Evolutionary conservation across 441 rosid genomes (phyloP), one percentile per base, ranked within the genome.

Genomic region (Pelargonium myrrhifolium): DNA sequence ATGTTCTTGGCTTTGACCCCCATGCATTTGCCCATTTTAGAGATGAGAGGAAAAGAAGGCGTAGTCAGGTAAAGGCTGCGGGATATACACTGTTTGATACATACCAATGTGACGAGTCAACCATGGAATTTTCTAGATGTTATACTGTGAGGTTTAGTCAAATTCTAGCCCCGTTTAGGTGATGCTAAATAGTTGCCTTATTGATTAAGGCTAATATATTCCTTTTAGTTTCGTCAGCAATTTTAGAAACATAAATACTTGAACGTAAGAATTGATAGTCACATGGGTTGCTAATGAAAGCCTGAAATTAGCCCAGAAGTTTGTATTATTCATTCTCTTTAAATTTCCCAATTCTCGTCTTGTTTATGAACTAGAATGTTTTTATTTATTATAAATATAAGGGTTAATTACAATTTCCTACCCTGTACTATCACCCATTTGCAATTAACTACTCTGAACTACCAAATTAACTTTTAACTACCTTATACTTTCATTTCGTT

Each of bases 1-100:
- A 94, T 64, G 99, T 94, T 77, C 96, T 94, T 73, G 99, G 99
- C 64, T 94, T 92, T 83, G 99, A 94, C 80, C 99, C 97, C 0
- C 99, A 94, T 75, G 99, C 99, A 65, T 94, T 94, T 81, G 84
- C 97, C 39, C 99, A 94, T 77, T 94, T 92, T 81, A 86, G 99
- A 80, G 99, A 94, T 73, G 98, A 92, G 80, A 89, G 96, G 58
- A 94, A 92, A 84, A 83, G 98, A 83, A 86, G 99, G 83, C 96
- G 98, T 63, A 74, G 79, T 72, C 85, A 81, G 99, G 99, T 94
- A 82, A 73, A 65, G 26, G 24, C 14, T 10, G 47, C 71, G 8
- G 61, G 11, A 56, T 20, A 56, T 56, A 20, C 3, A 2, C 61
- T 56, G 10, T 20, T 18, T 56, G 61, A 56, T 56, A 18, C 40